A percentile compares a stretch with the other conserved stretches of the same genome.
Evolutionary conservation across 2,329 filamentous ascomycete species (phyloP).

Genomic region (Nemania abortiva): DNA sequence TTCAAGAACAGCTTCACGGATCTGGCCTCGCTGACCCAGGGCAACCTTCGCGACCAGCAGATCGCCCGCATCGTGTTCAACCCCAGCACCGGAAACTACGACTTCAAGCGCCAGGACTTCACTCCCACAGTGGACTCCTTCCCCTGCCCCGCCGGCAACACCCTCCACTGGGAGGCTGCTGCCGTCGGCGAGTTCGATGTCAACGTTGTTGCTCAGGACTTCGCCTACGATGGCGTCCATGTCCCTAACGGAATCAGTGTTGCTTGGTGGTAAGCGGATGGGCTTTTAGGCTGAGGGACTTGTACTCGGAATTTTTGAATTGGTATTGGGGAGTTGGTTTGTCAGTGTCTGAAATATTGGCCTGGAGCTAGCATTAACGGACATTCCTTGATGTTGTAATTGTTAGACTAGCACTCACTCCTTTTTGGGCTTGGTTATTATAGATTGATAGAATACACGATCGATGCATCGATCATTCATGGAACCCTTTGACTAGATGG

Average conservation of each 20-base stretch:
- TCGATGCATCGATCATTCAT: too few species aligned
- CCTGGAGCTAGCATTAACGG: background rate
- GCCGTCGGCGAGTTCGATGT: constrained; percentile 44
- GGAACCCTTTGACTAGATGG: too few species aligned
- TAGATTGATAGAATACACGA: too few species aligned
- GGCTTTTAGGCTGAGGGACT: background rate
- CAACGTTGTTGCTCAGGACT: constrained; percentile 45
- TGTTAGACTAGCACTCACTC: constrained; percentile 5
- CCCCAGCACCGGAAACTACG: constrained; percentile 39
- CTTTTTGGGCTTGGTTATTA: background rate
- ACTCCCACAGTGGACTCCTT: constrained; percentile 41
- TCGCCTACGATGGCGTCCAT: constrained; percentile 33
- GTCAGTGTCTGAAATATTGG: background rate
- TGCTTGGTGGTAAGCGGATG: constrained; percentile 34
- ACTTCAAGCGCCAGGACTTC: constrained; percentile 42
- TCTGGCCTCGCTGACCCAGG: constrained; percentile 38
- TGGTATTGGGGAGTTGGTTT: background rate
- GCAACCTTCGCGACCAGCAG: constrained; percentile 45
- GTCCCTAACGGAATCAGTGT: constrained; percentile 47
- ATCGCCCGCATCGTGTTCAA: constrained; percentile 46
- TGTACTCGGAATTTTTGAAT: background rate
- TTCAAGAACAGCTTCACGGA: constrained; percentile 46
- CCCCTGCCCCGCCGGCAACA: constrained; percentile 45
- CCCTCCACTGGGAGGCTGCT: constrained; percentile 46
- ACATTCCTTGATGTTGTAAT: constrained; percentile 11